These are phyloP conservation scores for Musa balbisiana DNA, from an alignment of 202 grass and related monocot genomes.

Conservation along the genomic window DNA sequence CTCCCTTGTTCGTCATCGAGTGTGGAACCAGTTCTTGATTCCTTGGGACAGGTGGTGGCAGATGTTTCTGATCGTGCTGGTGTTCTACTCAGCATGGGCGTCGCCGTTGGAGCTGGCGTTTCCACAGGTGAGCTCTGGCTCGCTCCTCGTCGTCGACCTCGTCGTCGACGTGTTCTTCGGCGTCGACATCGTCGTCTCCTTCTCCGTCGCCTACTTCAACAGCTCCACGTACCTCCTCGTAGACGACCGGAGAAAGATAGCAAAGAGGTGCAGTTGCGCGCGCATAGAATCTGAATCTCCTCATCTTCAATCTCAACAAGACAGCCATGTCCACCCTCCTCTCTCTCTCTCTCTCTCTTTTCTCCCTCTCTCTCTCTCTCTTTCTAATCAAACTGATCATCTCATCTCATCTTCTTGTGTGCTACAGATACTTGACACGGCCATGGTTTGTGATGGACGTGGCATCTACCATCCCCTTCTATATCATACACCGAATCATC, in stretches of 20 bases:
- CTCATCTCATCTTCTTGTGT: not conserved
- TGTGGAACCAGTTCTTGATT: no score
- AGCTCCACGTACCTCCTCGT: slow-evolving; percentile 39
- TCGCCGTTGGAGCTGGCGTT: slow-evolving; percentile 48
- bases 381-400: not conserved
- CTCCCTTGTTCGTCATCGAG: not conserved
- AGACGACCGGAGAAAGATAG: slow-evolving; percentile 41
- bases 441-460: slow-evolving; percentile 43
- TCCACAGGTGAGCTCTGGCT: slow-evolving; percentile 16
- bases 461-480: slow-evolving; percentile 42
- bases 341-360: no score
- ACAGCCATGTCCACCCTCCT: no score
- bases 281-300: no score
- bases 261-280: slow-evolving; percentile 18
- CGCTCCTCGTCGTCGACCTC: slow-evolving; percentile 29
- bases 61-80: slow-evolving; percentile 37
- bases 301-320: no score
- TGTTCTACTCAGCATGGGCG: slow-evolving; percentile 52
- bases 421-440: slow-evolving; percentile 23
- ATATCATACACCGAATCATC: slow-evolving; percentile 29
- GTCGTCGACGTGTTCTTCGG: slow-evolving; percentile 52
- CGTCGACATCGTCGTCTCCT: slow-evolving; percentile 44
- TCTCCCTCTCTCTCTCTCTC: no score
- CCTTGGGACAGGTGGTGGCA: slow-evolving; percentile 39
- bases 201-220: slow-evolving; percentile 54